phyloP scores from a whole-genome alignment of 768 basidiomycete genomes.

The Mycena metata region DNA sequence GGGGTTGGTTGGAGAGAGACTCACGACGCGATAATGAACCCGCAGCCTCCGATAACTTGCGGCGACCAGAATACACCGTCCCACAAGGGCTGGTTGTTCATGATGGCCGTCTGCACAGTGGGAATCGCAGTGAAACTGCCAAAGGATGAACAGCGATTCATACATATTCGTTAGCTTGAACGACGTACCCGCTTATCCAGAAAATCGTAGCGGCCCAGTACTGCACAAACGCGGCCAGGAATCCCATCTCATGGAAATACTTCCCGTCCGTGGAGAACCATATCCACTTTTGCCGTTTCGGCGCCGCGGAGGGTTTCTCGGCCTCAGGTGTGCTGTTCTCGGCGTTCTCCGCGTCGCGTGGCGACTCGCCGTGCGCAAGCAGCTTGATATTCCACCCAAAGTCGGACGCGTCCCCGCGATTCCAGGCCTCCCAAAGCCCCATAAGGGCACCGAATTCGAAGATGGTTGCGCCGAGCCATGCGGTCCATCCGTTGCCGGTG shows the following conservation, averaged over 20 bases:
- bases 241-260: slow-evolving; percentile 61
- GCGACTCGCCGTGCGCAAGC: slow-evolving; percentile 30
- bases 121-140: slow-evolving; percentile 55
- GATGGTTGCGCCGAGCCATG: slow-evolving; percentile 70
- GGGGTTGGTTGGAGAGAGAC: not conserved
- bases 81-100: slow-evolving; percentile 44
- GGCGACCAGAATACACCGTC: slow-evolving; percentile 73
- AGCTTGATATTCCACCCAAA: slow-evolving; percentile 52
- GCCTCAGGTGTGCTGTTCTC: slow-evolving; percentile 2
- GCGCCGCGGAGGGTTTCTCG: slow-evolving; percentile 43
- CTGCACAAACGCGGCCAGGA: slow-evolving; percentile 64
- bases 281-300: slow-evolving; percentile 46
- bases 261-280: slow-evolving; percentile 55
- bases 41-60: slow-evolving; percentile 71
- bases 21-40: slow-evolving; percentile 67
- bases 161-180: slow-evolving; percentile 26
- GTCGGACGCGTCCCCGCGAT: slow-evolving; percentile 55
- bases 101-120: slow-evolving; percentile 49
- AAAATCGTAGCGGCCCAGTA: slow-evolving; percentile 70
- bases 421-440: slow-evolving; percentile 69
- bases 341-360: slow-evolving; percentile 3
- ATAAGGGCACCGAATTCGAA: slow-evolving; percentile 70
- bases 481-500: slow-evolving; percentile 59
- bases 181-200: slow-evolving; percentile 65
- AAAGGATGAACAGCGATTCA: not conserved